Percentiles rank a stretch among this genome's conserved stretches.
phyloP scores from a whole-genome alignment of 257 asterid species.

The Solanum gracilifrons region DNA sequence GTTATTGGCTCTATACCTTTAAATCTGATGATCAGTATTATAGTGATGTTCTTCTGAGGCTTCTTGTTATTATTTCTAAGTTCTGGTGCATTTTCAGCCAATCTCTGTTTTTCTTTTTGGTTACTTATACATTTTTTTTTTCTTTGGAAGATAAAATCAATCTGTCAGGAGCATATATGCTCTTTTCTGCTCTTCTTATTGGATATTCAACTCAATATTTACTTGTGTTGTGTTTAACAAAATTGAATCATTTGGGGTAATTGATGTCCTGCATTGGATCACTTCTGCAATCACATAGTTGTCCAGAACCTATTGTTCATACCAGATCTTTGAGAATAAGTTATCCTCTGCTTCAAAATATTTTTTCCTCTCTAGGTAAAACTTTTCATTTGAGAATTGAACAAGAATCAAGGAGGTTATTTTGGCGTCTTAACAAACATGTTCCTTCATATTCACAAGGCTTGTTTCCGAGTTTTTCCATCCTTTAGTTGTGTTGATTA shows the following conservation, averaged over 20 bases:
- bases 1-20: constrained; percentile 12
- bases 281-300: neutral
- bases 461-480: neutral
- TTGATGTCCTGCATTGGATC: neutral
- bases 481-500: neutral
- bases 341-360: neutral
- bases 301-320: neutral
- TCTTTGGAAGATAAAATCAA: neutral
- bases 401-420: neutral
- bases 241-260: neutral
- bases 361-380: neutral
- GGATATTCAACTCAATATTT: neutral
- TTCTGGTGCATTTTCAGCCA: neutral
- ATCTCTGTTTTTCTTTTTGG: neutral
- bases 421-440: neutral
- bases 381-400: neutral
- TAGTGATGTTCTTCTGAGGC: neutral
- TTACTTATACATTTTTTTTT: neutral
- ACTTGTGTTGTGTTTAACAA: neutral
- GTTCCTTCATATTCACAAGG: neutral
- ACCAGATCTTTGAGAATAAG: neutral
- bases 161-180: neutral
- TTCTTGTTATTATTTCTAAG: neutral
- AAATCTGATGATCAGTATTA: neutral
- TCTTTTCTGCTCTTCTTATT: neutral